A percentile compares a stretch with the other conserved stretches of the same genome.
Evolutionary conservation across 352 stramenopile genomes (phyloP).

Genomic region (Phytophthora cryptogea): DNA sequence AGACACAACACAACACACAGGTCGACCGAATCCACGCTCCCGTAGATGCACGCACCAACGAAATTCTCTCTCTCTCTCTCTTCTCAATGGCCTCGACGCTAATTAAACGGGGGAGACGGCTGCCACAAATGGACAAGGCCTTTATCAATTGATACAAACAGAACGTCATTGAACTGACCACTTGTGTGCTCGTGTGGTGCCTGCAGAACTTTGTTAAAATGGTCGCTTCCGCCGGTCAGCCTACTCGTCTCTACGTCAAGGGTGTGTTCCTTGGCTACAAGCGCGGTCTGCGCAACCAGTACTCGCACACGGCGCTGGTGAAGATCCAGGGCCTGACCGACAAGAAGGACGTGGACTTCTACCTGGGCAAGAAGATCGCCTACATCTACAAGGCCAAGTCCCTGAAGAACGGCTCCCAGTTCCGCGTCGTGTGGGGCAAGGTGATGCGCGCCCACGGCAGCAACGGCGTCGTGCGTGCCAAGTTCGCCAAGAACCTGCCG

Average conservation of each 20-base stretch:
- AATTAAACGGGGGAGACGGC: too few relatives aligned
- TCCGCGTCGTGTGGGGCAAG: constrained; percentile 99
- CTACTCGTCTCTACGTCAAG: constrained; percentile 98
- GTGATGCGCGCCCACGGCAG: constrained; percentile 97
- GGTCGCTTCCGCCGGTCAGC: constrained; percentile 91
- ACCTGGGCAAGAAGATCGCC: constrained; percentile 99
- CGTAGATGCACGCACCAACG: neutral
- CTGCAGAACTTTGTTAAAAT: constrained; percentile 85
- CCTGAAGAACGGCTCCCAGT: constrained; percentile 96
- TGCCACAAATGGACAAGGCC: too few relatives aligned
- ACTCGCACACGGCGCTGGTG: constrained; percentile 98
- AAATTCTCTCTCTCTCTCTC: constrained; percentile 4
- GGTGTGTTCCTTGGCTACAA: constrained; percentile 99
- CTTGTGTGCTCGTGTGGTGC: constrained; percentile 9
- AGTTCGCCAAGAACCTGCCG: constrained; percentile 98
- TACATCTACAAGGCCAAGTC: constrained; percentile 99
- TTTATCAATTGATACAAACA: neutral
- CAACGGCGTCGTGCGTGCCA: constrained; percentile 98
- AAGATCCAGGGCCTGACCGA: constrained; percentile 99
- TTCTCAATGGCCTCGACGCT: neutral
- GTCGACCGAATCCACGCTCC: neutral
- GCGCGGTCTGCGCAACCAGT: constrained; percentile 97
- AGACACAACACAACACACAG: constrained; percentile 8
- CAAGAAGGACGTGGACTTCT: constrained; percentile 99
- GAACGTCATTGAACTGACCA: constrained; percentile 10